Conservation (phyloP, 208 protist species). For the Leptomonas seymouri region DNA sequence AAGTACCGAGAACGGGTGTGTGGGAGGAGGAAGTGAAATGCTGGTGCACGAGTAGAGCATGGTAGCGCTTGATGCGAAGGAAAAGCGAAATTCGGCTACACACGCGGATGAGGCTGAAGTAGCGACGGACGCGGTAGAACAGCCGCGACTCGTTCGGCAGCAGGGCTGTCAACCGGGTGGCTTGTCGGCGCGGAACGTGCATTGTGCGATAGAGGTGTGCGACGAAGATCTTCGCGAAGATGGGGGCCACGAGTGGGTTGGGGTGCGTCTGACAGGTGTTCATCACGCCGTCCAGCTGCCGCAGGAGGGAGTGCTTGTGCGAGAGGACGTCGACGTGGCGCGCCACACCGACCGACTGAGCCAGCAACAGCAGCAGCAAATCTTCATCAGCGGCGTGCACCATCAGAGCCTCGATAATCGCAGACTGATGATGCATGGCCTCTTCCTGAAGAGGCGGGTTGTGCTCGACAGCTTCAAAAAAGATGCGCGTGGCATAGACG, state of each 20-base stretch:
- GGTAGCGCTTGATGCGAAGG: slow-evolving; percentile 57
- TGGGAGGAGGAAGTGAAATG: background rate
- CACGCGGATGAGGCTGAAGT: slow-evolving; percentile 52
- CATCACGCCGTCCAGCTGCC: slow-evolving; percentile 70
- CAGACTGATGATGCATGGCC: slow-evolving; percentile 50
- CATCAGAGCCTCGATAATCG: slow-evolving; percentile 61
- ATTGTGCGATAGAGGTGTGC: slow-evolving; percentile 52
- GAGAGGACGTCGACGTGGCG: slow-evolving; percentile 66
- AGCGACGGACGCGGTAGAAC: slow-evolving; percentile 57
- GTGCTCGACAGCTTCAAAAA: slow-evolving; percentile 64
- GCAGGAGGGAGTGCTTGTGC: slow-evolving; percentile 47
- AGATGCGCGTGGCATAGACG: slow-evolving; percentile 73
- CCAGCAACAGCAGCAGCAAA: slow-evolving; percentile 68
- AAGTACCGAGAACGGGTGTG: background rate
- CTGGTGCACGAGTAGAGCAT: slow-evolving; percentile 11
- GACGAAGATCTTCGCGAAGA: slow-evolving; percentile 68
- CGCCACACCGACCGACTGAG: slow-evolving; percentile 52
- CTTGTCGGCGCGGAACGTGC: slow-evolving; percentile 26
- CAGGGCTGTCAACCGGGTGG: slow-evolving; percentile 24
- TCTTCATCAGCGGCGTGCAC: slow-evolving; percentile 72
- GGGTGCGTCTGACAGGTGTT: slow-evolving; percentile 43
- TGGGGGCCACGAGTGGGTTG: slow-evolving; percentile 59
- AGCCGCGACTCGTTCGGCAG: slow-evolving; percentile 42
- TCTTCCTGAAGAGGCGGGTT: slow-evolving; percentile 57
- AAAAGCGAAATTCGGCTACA: slow-evolving; percentile 70